Base-by-base conservation (phyloP, 2,329 filamentous ascomycete species). In the Talaromyces sp. region DNA sequence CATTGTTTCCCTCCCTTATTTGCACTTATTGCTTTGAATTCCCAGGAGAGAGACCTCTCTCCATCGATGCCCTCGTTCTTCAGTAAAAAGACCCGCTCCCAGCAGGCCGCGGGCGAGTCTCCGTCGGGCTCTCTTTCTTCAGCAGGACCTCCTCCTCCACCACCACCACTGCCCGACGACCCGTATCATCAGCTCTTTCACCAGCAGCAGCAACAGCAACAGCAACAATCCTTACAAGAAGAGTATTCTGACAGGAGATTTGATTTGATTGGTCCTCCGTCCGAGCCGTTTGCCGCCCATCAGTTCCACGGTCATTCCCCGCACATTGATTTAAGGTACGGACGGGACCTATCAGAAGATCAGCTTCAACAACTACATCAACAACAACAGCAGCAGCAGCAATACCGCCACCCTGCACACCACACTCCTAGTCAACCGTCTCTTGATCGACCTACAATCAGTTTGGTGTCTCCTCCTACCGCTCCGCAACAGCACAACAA, bases 81-180 rank as follows among this genome's bases (percentile, higher is more conserved):
- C 53, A 60, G 58, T 36, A 56, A 55, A 55, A 60, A 57, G 53
- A 60, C 53, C 58, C 58, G 58, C 53, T 57, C 58, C 19, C 58
- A 60, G 58, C 48, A 52, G 48, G 48, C 33, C 45, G 45, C 55
- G 55, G 45, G 45, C 45, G 55, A 57, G 55, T 56, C 41, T 35
- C 31, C 41, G 33, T 46, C 41, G 43, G 43, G 41, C 40, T 56
- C 35, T 19, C 48, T 28, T 35, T 31, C 33, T 22, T 28, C 48
- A 36, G 19, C 33, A 39, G 43, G 45, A 48, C 43, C 53, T 50
- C 43, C 35, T 35, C 43, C 54, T n/a, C n/a, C n/a, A n/a, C n/a
- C n/a, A 17, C 45, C 28, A 36, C 41, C 35, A 15, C 46, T 46
- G 11, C 40, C 53, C 36, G 19, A 46, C 43, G 31, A 48, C 31